Base-by-base conservation (phyloP, 208 protist species). In the Phytomonas francai region DNA sequence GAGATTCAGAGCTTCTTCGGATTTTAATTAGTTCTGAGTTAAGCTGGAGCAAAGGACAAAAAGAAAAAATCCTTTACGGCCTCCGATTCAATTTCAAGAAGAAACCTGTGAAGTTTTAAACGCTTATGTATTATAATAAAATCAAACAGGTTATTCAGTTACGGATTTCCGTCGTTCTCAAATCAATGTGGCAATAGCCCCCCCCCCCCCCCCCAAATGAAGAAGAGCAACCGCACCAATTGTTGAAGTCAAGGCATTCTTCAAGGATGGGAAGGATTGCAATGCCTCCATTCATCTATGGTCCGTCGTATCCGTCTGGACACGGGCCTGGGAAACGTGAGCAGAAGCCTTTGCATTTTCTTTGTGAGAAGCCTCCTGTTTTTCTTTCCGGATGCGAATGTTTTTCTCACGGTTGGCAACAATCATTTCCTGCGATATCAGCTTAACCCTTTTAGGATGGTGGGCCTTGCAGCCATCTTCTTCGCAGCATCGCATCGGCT, bases 351-450 rank as follows among this genome's bases (percentile, higher is more conserved):
- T 63, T 4, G 70, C 70, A 72, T 80, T 83, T 5, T 61, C 71
- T 27, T 64, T 45, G 58, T 83, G 75, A 12, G 78, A 81, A n/a
- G 80, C 80, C 22, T 64, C 57, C 62, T 85, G 79, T 69, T 87
- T 87, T 25, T 82, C 79, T 45, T 81, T 71, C 7, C 78, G 71
- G 29, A 74, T 32, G 32, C 72, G 71, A 42, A 92, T 76, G 57
- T 91, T 92, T 54, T 76, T 63, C 59, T 81, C 76, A 8, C 88
- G 68, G 60, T 91, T 91, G 31, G 73, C 73, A 51, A 93, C 81
- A 31, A 90, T 81, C 64, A 67, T 56, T 59, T 80, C 77, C 59
- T 85, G 80, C 12, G 51, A 67, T 32, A 70, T 76, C 14, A 65
- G 59, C 33, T 62, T 63, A 32, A 39, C 65, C 4, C 59, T 54